A percentile compares a stretch with the other conserved stretches of the same genome.
phyloP scores from a whole-genome alignment of 371 early-diverging fungal genomes.

The Lichtheimia hyalospora region DNA sequence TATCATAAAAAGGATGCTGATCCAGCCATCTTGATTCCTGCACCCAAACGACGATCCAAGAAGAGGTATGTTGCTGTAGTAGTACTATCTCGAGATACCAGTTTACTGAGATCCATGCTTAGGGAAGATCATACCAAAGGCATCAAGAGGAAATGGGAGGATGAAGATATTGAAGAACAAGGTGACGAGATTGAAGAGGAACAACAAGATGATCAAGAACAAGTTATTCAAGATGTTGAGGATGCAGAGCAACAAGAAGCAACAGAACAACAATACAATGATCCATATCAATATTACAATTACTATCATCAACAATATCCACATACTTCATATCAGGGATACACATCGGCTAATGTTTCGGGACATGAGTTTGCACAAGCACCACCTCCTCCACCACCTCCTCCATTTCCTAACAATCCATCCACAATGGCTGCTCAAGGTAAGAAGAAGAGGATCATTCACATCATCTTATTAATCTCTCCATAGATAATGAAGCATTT shows the following conservation, averaged over 20 bases:
- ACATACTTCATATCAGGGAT: background rate
- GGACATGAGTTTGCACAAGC: background rate
- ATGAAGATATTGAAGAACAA: background rate
- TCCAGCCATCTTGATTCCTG: slow-evolving; percentile 9
- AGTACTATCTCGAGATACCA: background rate
- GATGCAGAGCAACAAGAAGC: slow-evolving; percentile 1
- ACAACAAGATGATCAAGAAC: background rate
- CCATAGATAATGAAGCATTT: slow-evolving; percentile 20
- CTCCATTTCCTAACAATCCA: background rate
- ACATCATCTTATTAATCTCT: no score
- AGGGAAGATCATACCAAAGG: background rate
- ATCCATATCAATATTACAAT: slow-evolving; percentile 1
- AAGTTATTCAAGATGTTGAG: background rate
- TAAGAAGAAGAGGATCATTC: background rate
- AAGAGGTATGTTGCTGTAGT: slow-evolving; percentile 3
- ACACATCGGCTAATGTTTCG: no score
- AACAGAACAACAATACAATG: background rate
- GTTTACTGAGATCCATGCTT: no score
- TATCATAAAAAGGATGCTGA: slow-evolving; percentile 7
- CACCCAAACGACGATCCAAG: background rate
- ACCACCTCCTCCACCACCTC: slow-evolving; percentile 2
- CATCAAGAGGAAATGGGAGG: background rate
- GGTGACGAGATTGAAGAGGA: slow-evolving; percentile 1
- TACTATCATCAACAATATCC: background rate
- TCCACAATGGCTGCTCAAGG: background rate